Base-by-base conservation (phyloP, 2,329 filamentous ascomycete genomes). In the Alternaria ethzedia region DNA sequence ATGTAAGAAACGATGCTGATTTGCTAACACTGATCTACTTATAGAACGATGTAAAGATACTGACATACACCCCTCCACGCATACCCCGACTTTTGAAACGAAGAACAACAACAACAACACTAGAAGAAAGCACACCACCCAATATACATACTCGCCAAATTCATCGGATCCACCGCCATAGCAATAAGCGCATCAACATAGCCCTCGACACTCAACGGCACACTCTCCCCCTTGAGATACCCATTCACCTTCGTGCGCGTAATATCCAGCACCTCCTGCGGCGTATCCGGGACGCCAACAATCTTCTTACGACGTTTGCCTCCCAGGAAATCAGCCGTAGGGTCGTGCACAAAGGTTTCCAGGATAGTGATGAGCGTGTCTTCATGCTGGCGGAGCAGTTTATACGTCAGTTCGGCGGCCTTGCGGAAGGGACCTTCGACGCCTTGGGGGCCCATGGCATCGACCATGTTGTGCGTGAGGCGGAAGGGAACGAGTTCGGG, bases 331-430 rank as follows among this genome's bases (percentile, higher is more conserved):
- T 99, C 96, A 12, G 97, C 89, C 13, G 96, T 98, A 0, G 96
- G 96, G 78, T 99, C 96, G 76, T 99, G 94, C 68, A 99, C 88
- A 76, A 99, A 99, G 0, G 96, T 94, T 82, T 99, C 96, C 1
- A 99, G 85, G 54, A 99, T 95, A 0, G 95, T 97, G 90, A 99
- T 97, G 62, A 99, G 84, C 43, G 95, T 97, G 80, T 99, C 96
- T 79, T 97, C 92, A 75, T 97, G 94, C 78, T 96, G 92, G 2
- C 96, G 87, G 10, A 98, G 85, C 26, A 97, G 89, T 46, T 88
- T 86, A 64, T 98, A 86, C 11, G 94, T 97, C 65, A 98, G 86
- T 81, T 99, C 96, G 64, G 92, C 95, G 52, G 93, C 95, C 74
- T 92, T 91, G 45, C 94, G 88, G 81, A 97, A 99, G 0, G 96